Percentiles rank a stretch among this genome's conserved stretches.
Conservation (phyloP, 1,139 yeast species). For the Saccharomyces hybrid region DNA sequence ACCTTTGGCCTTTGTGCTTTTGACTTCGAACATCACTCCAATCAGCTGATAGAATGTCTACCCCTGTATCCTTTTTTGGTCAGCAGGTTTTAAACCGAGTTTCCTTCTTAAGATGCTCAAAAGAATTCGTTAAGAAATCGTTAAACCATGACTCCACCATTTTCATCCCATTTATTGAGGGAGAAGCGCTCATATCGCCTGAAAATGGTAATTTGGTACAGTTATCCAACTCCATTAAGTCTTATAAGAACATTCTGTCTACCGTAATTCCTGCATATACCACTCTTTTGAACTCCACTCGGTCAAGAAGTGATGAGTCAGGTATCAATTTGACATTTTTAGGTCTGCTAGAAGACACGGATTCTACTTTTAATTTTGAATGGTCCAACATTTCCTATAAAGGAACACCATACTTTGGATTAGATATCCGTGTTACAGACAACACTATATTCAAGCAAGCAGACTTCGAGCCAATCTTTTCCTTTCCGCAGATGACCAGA, state of each 20-base stretch:
- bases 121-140: slow-evolving; percentile 50
- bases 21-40: not conserved
- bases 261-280: not conserved
- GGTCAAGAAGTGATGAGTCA: slow-evolving; percentile 17
- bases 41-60: not conserved
- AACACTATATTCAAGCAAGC: slow-evolving; percentile 13
- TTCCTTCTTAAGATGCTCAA: slow-evolving; percentile 66
- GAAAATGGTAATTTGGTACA: not conserved
- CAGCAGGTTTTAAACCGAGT: slow-evolving; percentile 66
- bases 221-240: not conserved
- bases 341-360: slow-evolving; percentile 48
- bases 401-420: slow-evolving; percentile 73
- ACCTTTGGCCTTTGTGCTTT: not conserved
- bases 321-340: slow-evolving; percentile 44
- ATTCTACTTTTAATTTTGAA: slow-evolving; percentile 20
- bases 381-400: slow-evolving; percentile 33
- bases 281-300: slow-evolving; percentile 14
- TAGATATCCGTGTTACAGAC: slow-evolving; percentile 46
- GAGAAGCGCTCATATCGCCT: slow-evolving; percentile 15
- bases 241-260: not conserved
- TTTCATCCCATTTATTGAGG: slow-evolving; percentile 46
- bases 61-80: slow-evolving; percentile 36
- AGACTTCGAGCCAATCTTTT: slow-evolving; percentile 8
- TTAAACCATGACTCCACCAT: slow-evolving; percentile 46
- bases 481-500: slow-evolving; percentile 10